phyloP scores from a whole-genome alignment of 306 rosid species.

The Gillenia trifoliata region DNA sequence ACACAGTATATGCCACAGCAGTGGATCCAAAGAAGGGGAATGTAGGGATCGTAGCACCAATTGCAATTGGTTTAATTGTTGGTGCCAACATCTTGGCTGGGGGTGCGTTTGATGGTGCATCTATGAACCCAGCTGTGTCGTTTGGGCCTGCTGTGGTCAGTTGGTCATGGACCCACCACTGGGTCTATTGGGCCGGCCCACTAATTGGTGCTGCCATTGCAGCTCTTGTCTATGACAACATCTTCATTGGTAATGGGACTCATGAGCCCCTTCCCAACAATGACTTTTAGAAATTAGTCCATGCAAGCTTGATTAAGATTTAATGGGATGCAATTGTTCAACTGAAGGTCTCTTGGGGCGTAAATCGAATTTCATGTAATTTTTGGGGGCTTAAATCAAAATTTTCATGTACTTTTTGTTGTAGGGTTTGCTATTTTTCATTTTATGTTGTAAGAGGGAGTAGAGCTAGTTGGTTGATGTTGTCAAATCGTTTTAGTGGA shows the following conservation, averaged over 20 bases:
- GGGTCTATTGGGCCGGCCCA: conserved; percentile 83
- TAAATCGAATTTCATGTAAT: background rate
- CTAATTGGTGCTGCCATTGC: conserved; percentile 58
- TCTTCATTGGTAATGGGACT: conserved; percentile 48
- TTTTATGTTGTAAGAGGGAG: background rate
- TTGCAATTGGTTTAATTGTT: conserved; percentile 74
- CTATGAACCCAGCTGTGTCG: conserved; percentile 81
- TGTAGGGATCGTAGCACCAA: conserved; percentile 59
- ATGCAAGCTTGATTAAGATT: background rate
- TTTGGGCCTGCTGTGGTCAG: conserved; percentile 77
- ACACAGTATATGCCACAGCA: conserved; percentile 80
- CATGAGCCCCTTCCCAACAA: conserved; percentile 44
- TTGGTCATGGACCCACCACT: conserved; percentile 59
- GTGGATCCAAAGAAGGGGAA: conserved; percentile 71
- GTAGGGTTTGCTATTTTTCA: background rate
- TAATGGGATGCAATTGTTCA: background rate
- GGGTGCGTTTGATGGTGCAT: conserved; percentile 83
- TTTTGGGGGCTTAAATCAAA: background rate
- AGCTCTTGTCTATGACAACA: conserved; percentile 55
- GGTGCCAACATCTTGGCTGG: conserved; percentile 88
- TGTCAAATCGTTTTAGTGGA: background rate
- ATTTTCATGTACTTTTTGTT: background rate
- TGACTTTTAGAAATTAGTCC: conserved; percentile 33
- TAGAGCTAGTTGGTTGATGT: background rate
- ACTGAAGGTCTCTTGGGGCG: background rate